Conservation (phyloP, 75 land plant genomes). For the Adiantum capillusveneris region DNA sequence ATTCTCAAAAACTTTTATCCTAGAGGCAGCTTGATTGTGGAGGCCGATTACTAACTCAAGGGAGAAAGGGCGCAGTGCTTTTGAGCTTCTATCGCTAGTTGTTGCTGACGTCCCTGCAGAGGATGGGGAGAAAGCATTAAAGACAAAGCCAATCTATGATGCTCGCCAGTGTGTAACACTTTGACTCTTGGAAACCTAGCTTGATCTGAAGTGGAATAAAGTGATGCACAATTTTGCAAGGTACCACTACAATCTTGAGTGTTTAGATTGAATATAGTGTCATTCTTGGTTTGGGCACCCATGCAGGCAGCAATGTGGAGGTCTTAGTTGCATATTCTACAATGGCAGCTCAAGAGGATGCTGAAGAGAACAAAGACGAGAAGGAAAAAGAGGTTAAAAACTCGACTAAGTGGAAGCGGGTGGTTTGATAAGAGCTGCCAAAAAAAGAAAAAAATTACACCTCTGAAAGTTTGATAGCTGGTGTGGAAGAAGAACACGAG, state of each 20-base stretch:
- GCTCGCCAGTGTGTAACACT: slow-evolving; percentile 87
- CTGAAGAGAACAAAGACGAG: slow-evolving; percentile 36
- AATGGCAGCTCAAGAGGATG: slow-evolving; percentile 63
- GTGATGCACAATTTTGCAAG: no score
- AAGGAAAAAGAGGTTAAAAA: slow-evolving; percentile 19
- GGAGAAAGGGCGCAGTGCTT: slow-evolving; percentile 55
- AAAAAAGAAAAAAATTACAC: no score
- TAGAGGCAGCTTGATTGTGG: neutral
- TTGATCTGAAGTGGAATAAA: slow-evolving; percentile 77
- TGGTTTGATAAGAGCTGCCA: slow-evolving; percentile 96
- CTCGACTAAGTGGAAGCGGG: slow-evolving; percentile 90
- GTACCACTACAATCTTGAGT: no score
- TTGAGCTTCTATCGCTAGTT: slow-evolving; percentile 81
- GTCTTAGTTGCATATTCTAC: slow-evolving; percentile 86
- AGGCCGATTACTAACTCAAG: slow-evolving; percentile 21
- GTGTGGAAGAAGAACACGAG: no score
- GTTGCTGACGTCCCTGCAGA: slow-evolving; percentile 50
- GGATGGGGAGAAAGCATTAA: slow-evolving; percentile 29
- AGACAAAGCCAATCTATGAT: slow-evolving; percentile 74
- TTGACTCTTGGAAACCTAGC: slow-evolving; percentile 77
- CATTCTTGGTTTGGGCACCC: no score
- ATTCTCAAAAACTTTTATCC: no score
- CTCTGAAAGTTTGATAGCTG: no score
- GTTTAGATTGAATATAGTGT: no score
- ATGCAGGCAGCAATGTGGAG: slow-evolving; percentile 89